These are phyloP conservation scores for Zygnema circumcarinatum DNA, from an alignment of 139 green algal species.

Conservation along the genomic window DNA sequence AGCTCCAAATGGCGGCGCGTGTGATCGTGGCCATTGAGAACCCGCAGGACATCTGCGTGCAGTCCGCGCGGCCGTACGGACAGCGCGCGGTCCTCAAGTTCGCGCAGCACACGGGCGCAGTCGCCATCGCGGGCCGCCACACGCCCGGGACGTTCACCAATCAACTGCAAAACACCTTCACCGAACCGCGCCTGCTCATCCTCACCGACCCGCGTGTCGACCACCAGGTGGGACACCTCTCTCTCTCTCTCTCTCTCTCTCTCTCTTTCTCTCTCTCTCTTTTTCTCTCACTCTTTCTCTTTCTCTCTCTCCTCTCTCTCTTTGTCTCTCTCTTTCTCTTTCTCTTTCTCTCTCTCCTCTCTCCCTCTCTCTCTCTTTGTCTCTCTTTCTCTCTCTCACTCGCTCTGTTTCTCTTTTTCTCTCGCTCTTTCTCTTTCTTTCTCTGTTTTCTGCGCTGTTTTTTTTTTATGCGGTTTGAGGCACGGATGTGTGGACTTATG, in stretches of 20 bases:
- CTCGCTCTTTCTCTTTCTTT: too few relatives aligned
- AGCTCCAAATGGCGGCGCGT: slow-evolving; percentile 96
- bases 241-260: background rate
- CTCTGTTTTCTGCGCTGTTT: too few relatives aligned
- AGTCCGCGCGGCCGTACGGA: slow-evolving; percentile 69
- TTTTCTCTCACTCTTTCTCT: background rate
- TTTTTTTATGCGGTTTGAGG: too few relatives aligned
- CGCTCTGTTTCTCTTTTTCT: too few relatives aligned
- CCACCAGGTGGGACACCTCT: slow-evolving; percentile 57
- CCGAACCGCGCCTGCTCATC: slow-evolving; percentile 96
- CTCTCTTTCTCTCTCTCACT: too few relatives aligned
- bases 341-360: too few relatives aligned
- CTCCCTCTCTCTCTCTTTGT: too few relatives aligned
- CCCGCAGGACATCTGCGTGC: slow-evolving; percentile 73
- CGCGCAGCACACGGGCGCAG: slow-evolving; percentile 93
- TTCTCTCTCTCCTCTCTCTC: background rate
- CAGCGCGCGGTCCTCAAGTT: slow-evolving; percentile 99
- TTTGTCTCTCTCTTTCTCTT: background rate
- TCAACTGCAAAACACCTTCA: slow-evolving; percentile 96
- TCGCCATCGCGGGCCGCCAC: slow-evolving; percentile 94
- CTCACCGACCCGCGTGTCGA: slow-evolving; percentile 91
- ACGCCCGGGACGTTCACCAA: slow-evolving; percentile 99
- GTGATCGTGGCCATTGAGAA: slow-evolving; percentile 99
- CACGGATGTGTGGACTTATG: too few relatives aligned
- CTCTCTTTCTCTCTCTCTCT: background rate